These are phyloP conservation scores for Mycena alexandri DNA, from an alignment of 768 basidiomycete species.

Conservation along the genomic window DNA sequence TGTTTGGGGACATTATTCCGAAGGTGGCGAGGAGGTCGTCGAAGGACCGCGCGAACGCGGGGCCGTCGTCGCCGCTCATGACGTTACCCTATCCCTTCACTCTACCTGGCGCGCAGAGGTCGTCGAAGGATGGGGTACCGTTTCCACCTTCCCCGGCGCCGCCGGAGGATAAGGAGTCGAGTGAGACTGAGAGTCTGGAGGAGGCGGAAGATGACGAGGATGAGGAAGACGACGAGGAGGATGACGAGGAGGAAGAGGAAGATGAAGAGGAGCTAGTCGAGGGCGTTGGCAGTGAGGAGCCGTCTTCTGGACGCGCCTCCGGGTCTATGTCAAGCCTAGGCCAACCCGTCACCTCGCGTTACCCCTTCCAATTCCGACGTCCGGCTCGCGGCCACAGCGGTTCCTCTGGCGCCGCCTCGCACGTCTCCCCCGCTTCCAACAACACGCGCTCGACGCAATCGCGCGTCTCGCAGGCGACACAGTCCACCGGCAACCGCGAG, in stretches of 20 bases:
- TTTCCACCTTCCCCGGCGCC: slow-evolving; percentile 77
- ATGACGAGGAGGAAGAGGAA: slow-evolving; percentile 59
- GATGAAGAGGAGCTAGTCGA: slow-evolving; percentile 51
- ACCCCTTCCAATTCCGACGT: slow-evolving; percentile 76
- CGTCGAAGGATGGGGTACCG: slow-evolving; percentile 73
- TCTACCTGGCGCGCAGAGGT: slow-evolving; percentile 69
- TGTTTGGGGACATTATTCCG: slow-evolving; percentile 53
- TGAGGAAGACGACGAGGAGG: slow-evolving; percentile 40
- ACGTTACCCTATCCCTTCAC: slow-evolving; percentile 80
- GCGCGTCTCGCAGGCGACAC: slow-evolving; percentile 58
- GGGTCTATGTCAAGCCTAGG: slow-evolving; percentile 91
- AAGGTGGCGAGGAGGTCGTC: slow-evolving; percentile 59
- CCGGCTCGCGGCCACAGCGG: slow-evolving; percentile 58
- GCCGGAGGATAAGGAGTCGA: slow-evolving; percentile 53
- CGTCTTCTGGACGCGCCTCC: slow-evolving; percentile 74
- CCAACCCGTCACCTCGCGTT: slow-evolving; percentile 77
- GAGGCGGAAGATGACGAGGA: slow-evolving; percentile 41
- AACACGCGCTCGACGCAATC: slow-evolving; percentile 53
- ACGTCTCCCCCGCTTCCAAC: slow-evolving; percentile 48
- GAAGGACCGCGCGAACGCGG: slow-evolving; percentile 57
- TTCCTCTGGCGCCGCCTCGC: slow-evolving; percentile 58
- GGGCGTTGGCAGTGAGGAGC: slow-evolving; percentile 55
- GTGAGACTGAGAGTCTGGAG: slow-evolving; percentile 41
- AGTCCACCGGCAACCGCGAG: slow-evolving; percentile 74
- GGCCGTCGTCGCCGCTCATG: slow-evolving; percentile 58